These are phyloP conservation scores for Xylaria sp. DNA, from an alignment of 2,329 filamentous ascomycete genomes.

Conservation along the genomic window DNA sequence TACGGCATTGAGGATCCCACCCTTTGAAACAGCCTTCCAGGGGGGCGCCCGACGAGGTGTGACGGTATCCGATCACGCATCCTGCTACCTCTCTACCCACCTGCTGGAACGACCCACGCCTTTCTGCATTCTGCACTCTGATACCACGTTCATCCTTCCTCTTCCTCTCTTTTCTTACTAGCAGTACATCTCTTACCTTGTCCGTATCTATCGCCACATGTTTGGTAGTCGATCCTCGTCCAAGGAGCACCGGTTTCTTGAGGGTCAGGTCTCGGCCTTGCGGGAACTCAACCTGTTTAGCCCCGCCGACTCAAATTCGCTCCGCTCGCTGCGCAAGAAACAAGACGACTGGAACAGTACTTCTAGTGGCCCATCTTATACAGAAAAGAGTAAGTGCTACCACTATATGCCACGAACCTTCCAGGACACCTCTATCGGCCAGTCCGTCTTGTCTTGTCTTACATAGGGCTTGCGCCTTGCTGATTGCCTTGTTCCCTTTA, in stretches of 20 bases:
- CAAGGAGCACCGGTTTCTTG: constrained; percentile 54
- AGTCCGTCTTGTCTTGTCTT: constrained; percentile 26
- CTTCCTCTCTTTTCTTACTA: constrained; percentile 12
- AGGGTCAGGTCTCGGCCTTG: constrained; percentile 52
- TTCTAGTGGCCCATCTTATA: constrained; percentile 50
- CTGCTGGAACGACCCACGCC: constrained; percentile 27
- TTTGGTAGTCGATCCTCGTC: constrained; percentile 59
- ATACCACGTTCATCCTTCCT: constrained; percentile 30
- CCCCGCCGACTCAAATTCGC: constrained; percentile 48
- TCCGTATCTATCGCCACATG: constrained; percentile 52
- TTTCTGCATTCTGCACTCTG: constrained; percentile 27
- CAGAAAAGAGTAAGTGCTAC: constrained; percentile 55
- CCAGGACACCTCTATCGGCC: constrained; percentile 14
- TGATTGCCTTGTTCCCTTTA: constrained; percentile 45
- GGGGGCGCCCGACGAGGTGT: constrained; percentile 36
- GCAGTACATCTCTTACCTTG: constrained; percentile 33
- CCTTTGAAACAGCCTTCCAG: constrained; percentile 41
- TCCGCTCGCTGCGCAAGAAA: constrained; percentile 47
- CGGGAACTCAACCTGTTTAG: constrained; percentile 59
- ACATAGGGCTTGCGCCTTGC: constrained; percentile 39
- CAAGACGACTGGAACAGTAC: constrained; percentile 47
- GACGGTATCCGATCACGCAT: constrained; percentile 34
- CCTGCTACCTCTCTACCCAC: constrained; percentile 23
- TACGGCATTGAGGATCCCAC: constrained; percentile 41
- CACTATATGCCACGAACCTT: constrained; percentile 38